Conservation (phyloP, 2,329 filamentous ascomycete genomes). For the Hymenoscyphus fraxineus region DNA sequence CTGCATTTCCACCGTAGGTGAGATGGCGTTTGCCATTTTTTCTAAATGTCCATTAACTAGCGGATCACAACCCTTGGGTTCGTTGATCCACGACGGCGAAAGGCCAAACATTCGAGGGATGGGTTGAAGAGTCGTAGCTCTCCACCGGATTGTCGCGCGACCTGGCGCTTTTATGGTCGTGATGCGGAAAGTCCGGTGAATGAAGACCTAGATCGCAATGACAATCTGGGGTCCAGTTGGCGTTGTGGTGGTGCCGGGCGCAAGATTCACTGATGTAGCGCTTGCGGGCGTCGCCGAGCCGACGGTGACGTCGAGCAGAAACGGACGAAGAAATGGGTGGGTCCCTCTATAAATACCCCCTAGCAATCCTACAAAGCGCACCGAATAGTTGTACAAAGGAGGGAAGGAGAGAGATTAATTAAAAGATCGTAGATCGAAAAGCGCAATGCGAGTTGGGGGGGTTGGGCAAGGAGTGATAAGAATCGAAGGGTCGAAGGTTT, state of each 20-base stretch:
- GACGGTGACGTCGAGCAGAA: constrained; percentile 12
- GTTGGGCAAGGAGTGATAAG: constrained; percentile 17
- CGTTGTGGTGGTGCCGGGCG: constrained; percentile 13
- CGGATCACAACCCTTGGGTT: constrained; percentile 55
- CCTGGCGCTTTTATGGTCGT: constrained; percentile 12
- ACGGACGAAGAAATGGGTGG: constrained; percentile 1
- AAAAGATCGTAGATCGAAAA: constrained; percentile 17
- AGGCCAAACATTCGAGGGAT: constrained; percentile 58
- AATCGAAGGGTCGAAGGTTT: constrained; percentile 31
- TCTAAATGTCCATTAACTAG: constrained; percentile 41
- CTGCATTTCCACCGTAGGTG: constrained; percentile 25
- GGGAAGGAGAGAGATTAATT: constrained; percentile 25
- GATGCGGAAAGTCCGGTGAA: constrained; percentile 9
- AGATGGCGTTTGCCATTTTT: constrained; percentile 35
- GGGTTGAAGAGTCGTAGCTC: constrained; percentile 19
- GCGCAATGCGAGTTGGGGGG: constrained; percentile 7
- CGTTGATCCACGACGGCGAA: constrained; percentile 47
- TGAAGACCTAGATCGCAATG: constrained; percentile 10
- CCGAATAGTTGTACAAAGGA: constrained; percentile 20
- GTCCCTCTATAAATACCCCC: constrained; percentile 8
- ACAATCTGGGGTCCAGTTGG: not conserved
- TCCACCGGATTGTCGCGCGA: constrained; percentile 11
- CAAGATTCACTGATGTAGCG: constrained; percentile 7
- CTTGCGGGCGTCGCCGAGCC: constrained; percentile 4
- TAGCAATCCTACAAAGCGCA: constrained; percentile 11